Evolutionary conservation across 768 basidiomycete genomes (phyloP).

Genomic region (Xerocomellus amylosporus): DNA sequence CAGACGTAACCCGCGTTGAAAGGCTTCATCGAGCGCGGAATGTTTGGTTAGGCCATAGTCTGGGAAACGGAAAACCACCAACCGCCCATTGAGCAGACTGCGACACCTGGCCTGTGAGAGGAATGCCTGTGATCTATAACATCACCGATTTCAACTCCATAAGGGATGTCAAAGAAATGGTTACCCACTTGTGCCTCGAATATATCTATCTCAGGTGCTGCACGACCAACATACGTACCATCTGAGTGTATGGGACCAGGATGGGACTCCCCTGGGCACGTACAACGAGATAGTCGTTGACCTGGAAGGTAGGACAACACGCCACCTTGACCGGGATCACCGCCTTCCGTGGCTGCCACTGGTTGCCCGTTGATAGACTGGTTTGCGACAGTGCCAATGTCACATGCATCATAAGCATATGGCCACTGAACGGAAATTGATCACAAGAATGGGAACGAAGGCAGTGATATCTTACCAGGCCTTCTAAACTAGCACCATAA

Average conservation of each 20-base stretch:
- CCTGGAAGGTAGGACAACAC: conserved; percentile 73
- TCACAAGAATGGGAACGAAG: background rate
- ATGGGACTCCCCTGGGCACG: conserved; percentile 77
- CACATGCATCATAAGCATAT: conserved; percentile 70
- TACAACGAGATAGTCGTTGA: conserved; percentile 82
- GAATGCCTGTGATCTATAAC: conserved; percentile 46
- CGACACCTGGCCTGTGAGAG: conserved; percentile 61
- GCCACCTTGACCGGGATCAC: conserved; percentile 46
- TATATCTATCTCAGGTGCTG: conserved; percentile 89
- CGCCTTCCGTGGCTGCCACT: conserved; percentile 54
- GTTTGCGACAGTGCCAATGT: conserved; percentile 80
- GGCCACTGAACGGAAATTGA: conserved; percentile 47
- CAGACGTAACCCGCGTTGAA: conserved; percentile 73
- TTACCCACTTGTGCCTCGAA: conserved; percentile 68
- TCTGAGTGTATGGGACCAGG: conserved; percentile 77
- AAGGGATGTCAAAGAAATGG: conserved; percentile 13
- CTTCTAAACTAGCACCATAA: conserved; percentile 62
- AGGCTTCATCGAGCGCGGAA: conserved; percentile 43
- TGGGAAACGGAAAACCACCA: conserved; percentile 29
- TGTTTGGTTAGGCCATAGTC: background rate
- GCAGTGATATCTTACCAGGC: conserved; percentile 36
- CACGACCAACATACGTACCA: conserved; percentile 74
- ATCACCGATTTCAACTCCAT: conserved; percentile 7
- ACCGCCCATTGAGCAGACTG: conserved; percentile 85
- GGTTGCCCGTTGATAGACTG: conserved; percentile 76